These are phyloP conservation scores for Salix dunnii DNA, from an alignment of 345 rosid species.

Conservation along the genomic window DNA sequence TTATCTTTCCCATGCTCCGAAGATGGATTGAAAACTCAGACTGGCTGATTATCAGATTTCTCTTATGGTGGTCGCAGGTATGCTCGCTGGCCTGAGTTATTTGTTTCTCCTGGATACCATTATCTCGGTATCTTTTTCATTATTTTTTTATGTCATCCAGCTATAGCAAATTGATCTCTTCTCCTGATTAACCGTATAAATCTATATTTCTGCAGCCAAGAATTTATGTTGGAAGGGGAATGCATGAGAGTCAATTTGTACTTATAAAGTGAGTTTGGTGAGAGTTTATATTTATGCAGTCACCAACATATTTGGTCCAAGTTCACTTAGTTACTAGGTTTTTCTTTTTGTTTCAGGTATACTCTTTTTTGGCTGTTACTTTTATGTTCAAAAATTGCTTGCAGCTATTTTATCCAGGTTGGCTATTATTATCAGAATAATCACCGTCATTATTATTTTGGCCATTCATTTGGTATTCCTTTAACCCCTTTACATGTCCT, in stretches of 20 bases:
- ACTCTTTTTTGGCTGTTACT: slow-evolving; percentile 86
- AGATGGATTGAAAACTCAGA: slow-evolving; percentile 98
- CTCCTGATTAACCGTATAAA: slow-evolving; percentile 16
- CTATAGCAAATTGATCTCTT: slow-evolving; percentile 3
- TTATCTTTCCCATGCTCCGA: slow-evolving; percentile 91
- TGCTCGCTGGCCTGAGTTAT: background rate
- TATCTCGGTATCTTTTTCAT: background rate
- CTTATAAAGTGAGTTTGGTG: slow-evolving; percentile 70
- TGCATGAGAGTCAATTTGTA: slow-evolving; percentile 96
- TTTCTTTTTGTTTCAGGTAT: slow-evolving; percentile 53
- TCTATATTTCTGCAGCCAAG: slow-evolving; percentile 66
- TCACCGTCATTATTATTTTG: background rate
- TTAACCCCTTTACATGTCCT: background rate
- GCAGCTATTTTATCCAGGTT: slow-evolving; percentile 86
- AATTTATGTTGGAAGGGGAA: slow-evolving; percentile 90
- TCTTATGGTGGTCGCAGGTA: slow-evolving; percentile 99
- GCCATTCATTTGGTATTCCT: background rate
- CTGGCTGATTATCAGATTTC: slow-evolving; percentile 82
- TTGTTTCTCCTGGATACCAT: background rate
- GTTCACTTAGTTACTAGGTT: slow-evolving; percentile 4
- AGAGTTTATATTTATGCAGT: slow-evolving; percentile 4
- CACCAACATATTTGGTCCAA: slow-evolving; percentile 7
- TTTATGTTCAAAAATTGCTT: slow-evolving; percentile 58
- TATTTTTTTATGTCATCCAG: background rate
- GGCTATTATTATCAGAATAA: slow-evolving; percentile 1